Evolutionary conservation across 2,329 filamentous ascomycete genomes (phyloP).

Genomic region (Colletotrichum echinochloae): DNA sequence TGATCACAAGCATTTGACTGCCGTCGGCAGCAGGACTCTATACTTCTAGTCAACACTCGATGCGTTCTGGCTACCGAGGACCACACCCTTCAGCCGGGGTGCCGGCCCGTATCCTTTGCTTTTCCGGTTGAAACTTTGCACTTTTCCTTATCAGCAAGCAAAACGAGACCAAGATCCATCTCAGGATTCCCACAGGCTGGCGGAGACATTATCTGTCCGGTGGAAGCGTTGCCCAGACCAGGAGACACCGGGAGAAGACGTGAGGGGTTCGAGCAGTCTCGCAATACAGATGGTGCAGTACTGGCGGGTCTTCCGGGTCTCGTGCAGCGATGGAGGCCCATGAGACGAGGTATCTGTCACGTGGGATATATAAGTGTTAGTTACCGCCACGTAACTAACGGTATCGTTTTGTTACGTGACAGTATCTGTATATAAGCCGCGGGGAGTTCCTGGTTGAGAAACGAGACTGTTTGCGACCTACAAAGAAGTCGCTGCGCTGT

Average conservation of each 20-base stretch:
- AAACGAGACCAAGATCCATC: not conserved
- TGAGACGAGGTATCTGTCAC: no score
- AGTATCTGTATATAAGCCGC: not conserved
- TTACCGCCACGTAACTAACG: no score
- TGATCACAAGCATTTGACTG: not conserved
- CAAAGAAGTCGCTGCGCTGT: not conserved
- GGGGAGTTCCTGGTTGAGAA: not conserved
- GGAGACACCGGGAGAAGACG: not conserved
- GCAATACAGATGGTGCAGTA: not conserved
- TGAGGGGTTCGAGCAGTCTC: not conserved
- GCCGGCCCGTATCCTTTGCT: not conserved
- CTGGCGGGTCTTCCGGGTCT: not conserved
- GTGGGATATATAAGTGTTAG: no score
- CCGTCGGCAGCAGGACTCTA: not conserved
- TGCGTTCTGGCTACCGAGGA: not conserved
- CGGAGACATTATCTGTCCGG: not conserved
- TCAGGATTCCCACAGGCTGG: not conserved
- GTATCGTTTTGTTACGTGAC: no score
- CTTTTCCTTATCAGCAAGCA: not conserved
- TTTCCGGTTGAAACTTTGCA: not conserved
- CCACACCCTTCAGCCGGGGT: not conserved
- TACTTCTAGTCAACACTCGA: not conserved
- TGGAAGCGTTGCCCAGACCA: slow-evolving; percentile 5
- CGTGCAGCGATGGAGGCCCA: not conserved
- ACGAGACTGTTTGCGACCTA: not conserved